These are phyloP conservation scores for Globomyces pollinis-pini DNA, from an alignment of 192 early-diverging fungal genomes.

Conservation along the genomic window DNA sequence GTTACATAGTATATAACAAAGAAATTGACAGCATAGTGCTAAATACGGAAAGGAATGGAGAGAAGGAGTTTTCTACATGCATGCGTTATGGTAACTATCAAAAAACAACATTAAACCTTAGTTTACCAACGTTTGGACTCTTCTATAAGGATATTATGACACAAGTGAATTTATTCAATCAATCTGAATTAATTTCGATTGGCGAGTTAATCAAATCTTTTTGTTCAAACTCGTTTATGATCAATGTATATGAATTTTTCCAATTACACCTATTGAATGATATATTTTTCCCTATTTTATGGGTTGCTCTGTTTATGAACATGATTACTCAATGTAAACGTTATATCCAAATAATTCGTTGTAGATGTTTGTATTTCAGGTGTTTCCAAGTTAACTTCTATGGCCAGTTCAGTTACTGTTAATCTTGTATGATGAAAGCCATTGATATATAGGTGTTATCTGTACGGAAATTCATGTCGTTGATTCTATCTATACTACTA, in stretches of 20 bases:
- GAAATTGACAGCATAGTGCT: too few relatives aligned
- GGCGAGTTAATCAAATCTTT: constrained; percentile 11
- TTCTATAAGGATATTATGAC: constrained; percentile 60
- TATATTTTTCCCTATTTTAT: constrained; percentile 52
- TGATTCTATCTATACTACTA: constrained; percentile 68
- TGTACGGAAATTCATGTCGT: constrained; percentile 74
- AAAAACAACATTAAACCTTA: too few relatives aligned
- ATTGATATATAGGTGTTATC: too few relatives aligned
- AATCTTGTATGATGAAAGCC: too few relatives aligned
- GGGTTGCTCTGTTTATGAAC: constrained; percentile 65
- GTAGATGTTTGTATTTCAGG: constrained; percentile 77
- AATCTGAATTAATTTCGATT: constrained; percentile 37
- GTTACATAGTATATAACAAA: too few relatives aligned
- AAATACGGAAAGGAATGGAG: constrained; percentile 76
- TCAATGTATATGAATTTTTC: constrained; percentile 11
- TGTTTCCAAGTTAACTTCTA: constrained; percentile 70
- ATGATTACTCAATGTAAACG: constrained; percentile 63
- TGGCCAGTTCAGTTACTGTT: constrained; percentile 71
- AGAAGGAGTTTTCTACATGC: constrained; percentile 85
- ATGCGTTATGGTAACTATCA: constrained; percentile 70
- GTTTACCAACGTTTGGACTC: constrained; percentile 69
- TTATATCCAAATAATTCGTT: constrained; percentile 23
- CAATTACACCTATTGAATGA: constrained; percentile 23
- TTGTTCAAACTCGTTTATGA: not conserved
- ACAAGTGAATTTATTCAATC: constrained; percentile 50